Conservation (phyloP, 2,329 filamentous ascomycete species). For the Claviceps humidiphila region DNA sequence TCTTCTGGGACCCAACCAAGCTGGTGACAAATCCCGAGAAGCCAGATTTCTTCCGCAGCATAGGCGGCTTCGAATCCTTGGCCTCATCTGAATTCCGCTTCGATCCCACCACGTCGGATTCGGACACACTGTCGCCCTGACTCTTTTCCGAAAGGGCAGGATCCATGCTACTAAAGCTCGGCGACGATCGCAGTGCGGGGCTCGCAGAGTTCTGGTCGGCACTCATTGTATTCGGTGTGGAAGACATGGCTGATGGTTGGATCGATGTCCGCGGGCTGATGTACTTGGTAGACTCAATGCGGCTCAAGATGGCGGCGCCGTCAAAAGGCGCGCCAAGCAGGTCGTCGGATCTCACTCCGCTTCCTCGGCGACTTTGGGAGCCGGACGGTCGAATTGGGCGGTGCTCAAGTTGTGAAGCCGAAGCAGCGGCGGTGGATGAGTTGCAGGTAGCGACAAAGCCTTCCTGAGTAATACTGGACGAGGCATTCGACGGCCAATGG, state of each 20-base stretch:
- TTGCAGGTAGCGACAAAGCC: slow-evolving; percentile 28
- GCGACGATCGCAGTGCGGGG: slow-evolving; percentile 50
- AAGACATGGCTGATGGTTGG: slow-evolving; percentile 17
- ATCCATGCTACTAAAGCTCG: slow-evolving; percentile 33
- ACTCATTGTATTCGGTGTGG: slow-evolving; percentile 33
- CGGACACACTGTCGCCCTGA: slow-evolving; percentile 21
- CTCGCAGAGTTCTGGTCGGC: slow-evolving; percentile 37
- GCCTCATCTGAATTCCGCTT: slow-evolving; percentile 74
- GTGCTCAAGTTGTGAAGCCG: slow-evolving; percentile 8
- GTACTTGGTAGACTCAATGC: slow-evolving; percentile 40
- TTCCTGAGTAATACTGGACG: slow-evolving; percentile 31
- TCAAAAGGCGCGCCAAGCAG: slow-evolving; percentile 54
- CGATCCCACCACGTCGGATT: slow-evolving; percentile 34
- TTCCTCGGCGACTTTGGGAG: slow-evolving; percentile 8
- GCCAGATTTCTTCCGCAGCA: slow-evolving; percentile 71
- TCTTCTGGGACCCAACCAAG: slow-evolving; percentile 70
- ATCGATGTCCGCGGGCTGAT: slow-evolving; percentile 19
- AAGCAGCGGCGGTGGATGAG: slow-evolving; percentile 1
- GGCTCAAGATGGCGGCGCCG: slow-evolving; percentile 47
- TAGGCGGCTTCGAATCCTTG: slow-evolving; percentile 45
- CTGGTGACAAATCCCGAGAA: slow-evolving; percentile 82
- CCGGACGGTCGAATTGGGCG: slow-evolving; percentile 12
- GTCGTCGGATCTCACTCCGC: slow-evolving; percentile 35
- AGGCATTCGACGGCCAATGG: slow-evolving; percentile 30
- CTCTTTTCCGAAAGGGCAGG: slow-evolving; percentile 24